Evolutionary conservation across 768 basidiomycete genomes (phyloP).

Genomic region (Cyathus striatus): DNA sequence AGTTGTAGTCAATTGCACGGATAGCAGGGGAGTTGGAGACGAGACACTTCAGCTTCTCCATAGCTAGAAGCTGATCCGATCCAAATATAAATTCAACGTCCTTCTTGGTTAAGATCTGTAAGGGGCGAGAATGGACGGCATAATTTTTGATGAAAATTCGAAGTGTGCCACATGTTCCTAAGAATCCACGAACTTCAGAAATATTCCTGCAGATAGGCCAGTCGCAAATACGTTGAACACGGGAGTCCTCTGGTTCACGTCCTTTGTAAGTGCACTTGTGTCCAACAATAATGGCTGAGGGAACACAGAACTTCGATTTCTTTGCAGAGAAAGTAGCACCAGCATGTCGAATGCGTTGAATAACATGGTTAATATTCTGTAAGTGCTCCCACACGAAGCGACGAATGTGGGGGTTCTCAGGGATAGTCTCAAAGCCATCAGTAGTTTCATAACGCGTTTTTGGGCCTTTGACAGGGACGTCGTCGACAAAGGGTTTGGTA

Average conservation of each 20-base stretch:
- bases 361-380: constrained; percentile 20
- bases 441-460: constrained; percentile 18
- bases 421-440: constrained; percentile 12
- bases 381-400: constrained; percentile 36
- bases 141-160: constrained; percentile 20
- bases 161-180: constrained; percentile 20
- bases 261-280: constrained; percentile 20
- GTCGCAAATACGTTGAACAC: constrained; percentile 11
- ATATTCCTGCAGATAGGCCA: constrained; percentile 16
- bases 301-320: constrained; percentile 20
- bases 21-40: constrained; percentile 19
- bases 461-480: constrained; percentile 20
- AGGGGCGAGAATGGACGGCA: constrained; percentile 10
- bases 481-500: neutral
- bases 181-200: constrained; percentile 19
- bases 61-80: constrained; percentile 9
- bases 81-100: constrained; percentile 23
- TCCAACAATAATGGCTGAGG: constrained; percentile 15
- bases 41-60: constrained; percentile 17
- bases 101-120: constrained; percentile 13
- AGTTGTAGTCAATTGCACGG: constrained; percentile 17
- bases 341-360: constrained; percentile 21
- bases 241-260: constrained; percentile 14
- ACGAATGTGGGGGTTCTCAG: constrained; percentile 20
- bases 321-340: constrained; percentile 27